Base-by-base conservation (phyloP, 2,329 filamentous ascomycete genomes). In the Fusarium oligoseptatum region DNA sequence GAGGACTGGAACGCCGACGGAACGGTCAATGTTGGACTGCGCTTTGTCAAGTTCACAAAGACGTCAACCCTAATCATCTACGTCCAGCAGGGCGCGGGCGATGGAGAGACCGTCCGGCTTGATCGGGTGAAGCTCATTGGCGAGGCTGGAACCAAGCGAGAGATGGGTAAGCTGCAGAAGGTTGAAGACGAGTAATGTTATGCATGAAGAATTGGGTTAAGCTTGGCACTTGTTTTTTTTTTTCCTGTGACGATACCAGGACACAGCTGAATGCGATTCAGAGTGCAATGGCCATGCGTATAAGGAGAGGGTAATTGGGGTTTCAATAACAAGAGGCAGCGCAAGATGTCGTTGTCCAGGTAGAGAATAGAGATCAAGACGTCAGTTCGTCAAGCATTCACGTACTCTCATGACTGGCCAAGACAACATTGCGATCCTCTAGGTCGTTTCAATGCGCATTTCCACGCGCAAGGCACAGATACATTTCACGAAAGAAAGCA, bases 21-120 rank as follows among this genome's bases (percentile, higher is more conserved):
- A 61, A 96, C 94, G 10, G 93, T 91, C 15, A 93, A 88, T 78
- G 85, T 96, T 64, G 85, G 89, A 52, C 85, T 98, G 78, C 93
- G 95, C 15, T 98, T 96, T 80, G 97, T 99, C 84, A 98, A 98
- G 86, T 99, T 98, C 87, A 97, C 98, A 85, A 97, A 95, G 81
- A 93, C 98, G 64, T 93, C 91, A 69, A 97, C 92, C 71, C 81
- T 99, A 78, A 93, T 97, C 20, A 78, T 99, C 12, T 99, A 98
- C 82, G 92, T 99, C 37, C 93, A 94, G 64, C 92, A 97, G 81
- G 95, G 95, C 3, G 94, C 96, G 64, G 92, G 92, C 20, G 92
- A 94, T 61, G 90, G 92, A 50, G 95, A 98, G 81, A 95, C 94
- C 86, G 92, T 97, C 67, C 92, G 97, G 66, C 83, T 99, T 60